phyloP scores from a whole-genome alignment of 73 alveolate genomes.

The Paramecium tetraurelia region DNA sequence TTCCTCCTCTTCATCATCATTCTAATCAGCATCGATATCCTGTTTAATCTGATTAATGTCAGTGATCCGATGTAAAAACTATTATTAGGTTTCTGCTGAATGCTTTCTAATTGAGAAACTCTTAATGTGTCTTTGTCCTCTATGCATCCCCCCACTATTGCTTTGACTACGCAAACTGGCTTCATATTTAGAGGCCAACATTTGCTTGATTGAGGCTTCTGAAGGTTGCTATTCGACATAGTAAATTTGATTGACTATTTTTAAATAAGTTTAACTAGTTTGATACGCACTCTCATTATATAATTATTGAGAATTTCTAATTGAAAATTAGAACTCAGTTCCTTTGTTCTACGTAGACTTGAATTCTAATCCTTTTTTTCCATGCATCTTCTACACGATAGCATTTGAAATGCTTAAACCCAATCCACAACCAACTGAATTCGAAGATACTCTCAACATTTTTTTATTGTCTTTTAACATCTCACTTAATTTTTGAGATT shows the following conservation, averaged over 20 bases:
- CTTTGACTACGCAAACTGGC: not conserved
- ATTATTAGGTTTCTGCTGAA: not conserved
- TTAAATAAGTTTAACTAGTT: not conserved
- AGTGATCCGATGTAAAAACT: not conserved
- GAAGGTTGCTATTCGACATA: slow-evolving; percentile 6
- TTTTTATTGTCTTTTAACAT: not conserved
- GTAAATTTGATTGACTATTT: not conserved
- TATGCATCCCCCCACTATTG: not conserved
- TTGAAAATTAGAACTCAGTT: not conserved
- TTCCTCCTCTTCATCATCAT: not conserved
- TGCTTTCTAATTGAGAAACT: not conserved
- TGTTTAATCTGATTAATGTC: not conserved
- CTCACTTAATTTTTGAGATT: not conserved
- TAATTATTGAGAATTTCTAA: not conserved
- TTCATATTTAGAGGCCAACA: slow-evolving; percentile 6
- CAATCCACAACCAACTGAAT: slow-evolving; percentile 46
- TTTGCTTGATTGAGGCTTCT: not conserved
- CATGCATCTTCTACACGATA: slow-evolving; percentile 2
- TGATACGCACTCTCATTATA: slow-evolving; percentile 19
- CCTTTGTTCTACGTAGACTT: not conserved
- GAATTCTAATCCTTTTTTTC: slow-evolving; percentile 19
- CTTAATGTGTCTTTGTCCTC: not conserved
- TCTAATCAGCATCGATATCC: not conserved
- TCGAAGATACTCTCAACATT: not conserved
- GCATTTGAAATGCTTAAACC: slow-evolving; percentile 36